These are phyloP conservation scores for Pleurotus salmoneostramineus DNA, from an alignment of 768 basidiomycete species.

Conservation along the genomic window DNA sequence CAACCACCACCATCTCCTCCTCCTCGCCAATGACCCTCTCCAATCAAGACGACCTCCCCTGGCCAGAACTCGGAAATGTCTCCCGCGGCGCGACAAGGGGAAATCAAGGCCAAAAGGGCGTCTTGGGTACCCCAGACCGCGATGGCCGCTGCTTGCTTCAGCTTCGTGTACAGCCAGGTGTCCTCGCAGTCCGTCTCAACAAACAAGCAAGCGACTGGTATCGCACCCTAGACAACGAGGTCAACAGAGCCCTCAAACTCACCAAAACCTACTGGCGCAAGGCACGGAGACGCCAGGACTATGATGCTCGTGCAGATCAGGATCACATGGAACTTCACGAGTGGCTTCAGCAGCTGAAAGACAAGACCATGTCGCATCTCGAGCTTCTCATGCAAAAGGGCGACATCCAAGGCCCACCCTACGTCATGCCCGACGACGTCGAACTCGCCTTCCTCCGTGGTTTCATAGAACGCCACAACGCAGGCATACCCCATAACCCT, in stretches of 20 bases:
- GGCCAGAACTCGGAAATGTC: slow-evolving; percentile 84
- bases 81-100: slow-evolving; percentile 80
- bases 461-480: slow-evolving; percentile 76
- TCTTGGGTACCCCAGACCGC: slow-evolving; percentile 63
- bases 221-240: slow-evolving; percentile 71
- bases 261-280: slow-evolving; percentile 89
- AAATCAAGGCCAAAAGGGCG: slow-evolving; percentile 85
- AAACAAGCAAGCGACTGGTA: slow-evolving; percentile 82
- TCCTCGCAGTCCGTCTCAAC: slow-evolving; percentile 72
- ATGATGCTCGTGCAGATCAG: slow-evolving; percentile 80
- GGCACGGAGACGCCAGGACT: slow-evolving; percentile 77
- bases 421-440: slow-evolving; percentile 75
- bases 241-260: slow-evolving; percentile 75
- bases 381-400: slow-evolving; percentile 87
- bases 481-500: slow-evolving; percentile 77
- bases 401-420: slow-evolving; percentile 81
- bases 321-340: slow-evolving; percentile 89
- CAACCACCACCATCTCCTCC: slow-evolving; percentile 16
- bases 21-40: slow-evolving; percentile 28
- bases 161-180: slow-evolving; percentile 79
- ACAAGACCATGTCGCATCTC: slow-evolving; percentile 85
- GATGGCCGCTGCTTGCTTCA: slow-evolving; percentile 79
- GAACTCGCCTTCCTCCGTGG: slow-evolving; percentile 77
- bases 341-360: slow-evolving; percentile 84
- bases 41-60: slow-evolving; percentile 73